Evolutionary conservation across 768 basidiomycete species (phyloP).

Genomic region (Baorangia bicolor): DNA sequence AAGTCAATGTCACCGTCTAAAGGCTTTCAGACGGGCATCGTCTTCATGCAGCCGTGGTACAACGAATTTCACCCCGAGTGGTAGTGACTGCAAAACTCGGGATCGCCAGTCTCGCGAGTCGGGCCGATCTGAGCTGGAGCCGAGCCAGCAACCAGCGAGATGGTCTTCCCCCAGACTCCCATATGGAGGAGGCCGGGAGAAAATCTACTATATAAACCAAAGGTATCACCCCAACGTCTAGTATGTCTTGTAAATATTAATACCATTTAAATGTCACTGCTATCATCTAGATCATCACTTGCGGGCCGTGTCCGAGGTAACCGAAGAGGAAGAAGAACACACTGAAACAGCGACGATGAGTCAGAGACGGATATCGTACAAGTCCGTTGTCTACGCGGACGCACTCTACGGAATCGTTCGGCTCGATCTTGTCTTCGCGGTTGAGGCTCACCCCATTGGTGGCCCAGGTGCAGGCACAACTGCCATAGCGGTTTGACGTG

Average conservation of each 20-base stretch:
- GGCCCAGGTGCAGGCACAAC: conserved; percentile 36
- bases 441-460: conserved; percentile 33
- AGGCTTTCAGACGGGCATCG: neutral
- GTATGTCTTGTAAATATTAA: neutral
- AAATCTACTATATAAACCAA: no score
- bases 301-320: conserved; percentile 32
- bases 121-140: neutral
- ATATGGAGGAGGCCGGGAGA: no score
- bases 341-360: conserved; percentile 18
- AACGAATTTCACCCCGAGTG: no score
- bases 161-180: no score
- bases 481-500: conserved; percentile 65
- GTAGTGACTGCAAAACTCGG: neutral
- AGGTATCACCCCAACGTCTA: neutral
- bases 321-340: conserved; percentile 30
- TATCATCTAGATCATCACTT: conserved; percentile 26
- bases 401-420: conserved; percentile 36
- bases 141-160: neutral
- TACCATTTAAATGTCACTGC: conserved; percentile 17
- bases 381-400: conserved; percentile 31
- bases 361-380: conserved; percentile 18
- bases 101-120: neutral
- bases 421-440: conserved; percentile 31
- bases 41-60: neutral
- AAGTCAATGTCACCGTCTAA: no score